A percentile compares a stretch with the other conserved stretches of the same genome.
These are phyloP conservation scores for Tulasnella sp. DNA, from an alignment of 768 basidiomycete genomes.

Conservation along the genomic window DNA sequence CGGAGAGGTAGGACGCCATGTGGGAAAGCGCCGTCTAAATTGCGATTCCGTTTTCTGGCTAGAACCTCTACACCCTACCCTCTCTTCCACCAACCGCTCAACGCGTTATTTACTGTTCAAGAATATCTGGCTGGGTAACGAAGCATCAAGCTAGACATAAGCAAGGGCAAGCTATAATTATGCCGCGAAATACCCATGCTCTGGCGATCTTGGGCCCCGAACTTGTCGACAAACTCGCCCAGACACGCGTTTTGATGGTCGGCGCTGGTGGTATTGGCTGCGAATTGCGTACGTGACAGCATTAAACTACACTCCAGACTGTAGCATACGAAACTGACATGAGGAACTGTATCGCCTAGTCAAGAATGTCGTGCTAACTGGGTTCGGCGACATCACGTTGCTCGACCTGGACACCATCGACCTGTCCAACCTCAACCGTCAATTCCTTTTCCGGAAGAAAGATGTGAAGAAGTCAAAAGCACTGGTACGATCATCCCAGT, in stretches of 20 bases:
- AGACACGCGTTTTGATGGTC: constrained; percentile 56
- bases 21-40: neutral
- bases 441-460: constrained; percentile 94
- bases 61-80: neutral
- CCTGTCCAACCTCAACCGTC: constrained; percentile 91
- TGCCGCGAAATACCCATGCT: constrained; percentile 38
- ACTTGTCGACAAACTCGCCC: constrained; percentile 32
- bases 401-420: constrained; percentile 98
- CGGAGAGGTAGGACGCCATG: neutral
- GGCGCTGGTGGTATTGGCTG: constrained; percentile 98
- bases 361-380: constrained; percentile 89
- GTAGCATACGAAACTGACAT: neutral
- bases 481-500: constrained; percentile 37
- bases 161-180: neutral
- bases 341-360: constrained; percentile 38
- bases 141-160: neutral
- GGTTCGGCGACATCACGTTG: constrained; percentile 85
- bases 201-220: constrained; percentile 70
- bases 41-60: neutral
- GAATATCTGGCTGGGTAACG: neutral
- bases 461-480: constrained; percentile 97
- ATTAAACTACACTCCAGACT: neutral
- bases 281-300: constrained; percentile 64
- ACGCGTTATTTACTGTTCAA: neutral
- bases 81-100: neutral